These are phyloP conservation scores for Chytriomyces confervae DNA, from an alignment of 192 early-diverging fungal genomes.

Conservation along the genomic window DNA sequence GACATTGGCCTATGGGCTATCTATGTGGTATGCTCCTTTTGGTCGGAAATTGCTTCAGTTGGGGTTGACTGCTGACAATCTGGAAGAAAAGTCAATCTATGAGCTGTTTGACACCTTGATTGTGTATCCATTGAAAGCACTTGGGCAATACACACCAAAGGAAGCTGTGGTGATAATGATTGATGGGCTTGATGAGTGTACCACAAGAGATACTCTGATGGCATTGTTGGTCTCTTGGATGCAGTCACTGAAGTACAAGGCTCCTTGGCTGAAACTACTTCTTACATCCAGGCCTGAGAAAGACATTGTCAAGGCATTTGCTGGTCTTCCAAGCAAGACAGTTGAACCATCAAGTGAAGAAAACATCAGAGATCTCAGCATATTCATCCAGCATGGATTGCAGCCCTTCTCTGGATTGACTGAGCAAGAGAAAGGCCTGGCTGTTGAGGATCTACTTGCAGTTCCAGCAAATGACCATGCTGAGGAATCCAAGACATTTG, in stretches of 20 bases:
- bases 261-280: not conserved
- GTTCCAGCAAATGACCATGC: not conserved
- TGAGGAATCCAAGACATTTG: not conserved
- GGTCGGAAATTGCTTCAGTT: not conserved
- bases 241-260: not conserved
- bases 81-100: not conserved
- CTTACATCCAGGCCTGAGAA: not conserved
- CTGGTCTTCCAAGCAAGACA: not conserved
- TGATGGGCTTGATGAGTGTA: not conserved
- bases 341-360: not conserved
- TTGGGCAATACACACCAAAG: not conserved
- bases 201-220: not conserved
- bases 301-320: not conserved
- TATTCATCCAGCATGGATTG: not conserved
- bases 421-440: not conserved
- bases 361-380: not conserved
- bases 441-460: not conserved
- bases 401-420: too few species aligned
- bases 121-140: not conserved
- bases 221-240: not conserved
- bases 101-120: constrained; percentile 5
- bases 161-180: not conserved
- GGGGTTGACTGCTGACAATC: not conserved
- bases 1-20: not conserved
- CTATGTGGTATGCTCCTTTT: not conserved